phyloP scores from a whole-genome alignment of 108 stramenopile species.

The Fragilariopsis cylindrus region DNA sequence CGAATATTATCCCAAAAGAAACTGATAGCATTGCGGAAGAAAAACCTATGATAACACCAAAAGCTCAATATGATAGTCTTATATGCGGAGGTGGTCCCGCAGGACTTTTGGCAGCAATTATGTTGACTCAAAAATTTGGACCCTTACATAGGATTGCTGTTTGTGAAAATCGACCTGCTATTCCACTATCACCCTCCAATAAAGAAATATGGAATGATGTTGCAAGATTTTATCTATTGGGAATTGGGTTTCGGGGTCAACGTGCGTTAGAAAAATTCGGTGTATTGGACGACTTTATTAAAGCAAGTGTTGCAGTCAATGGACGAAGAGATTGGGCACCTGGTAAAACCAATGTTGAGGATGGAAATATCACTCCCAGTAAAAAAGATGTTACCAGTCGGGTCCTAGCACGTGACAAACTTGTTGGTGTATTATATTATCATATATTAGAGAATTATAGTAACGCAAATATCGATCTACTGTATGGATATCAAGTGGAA shows the following conservation, averaged over 20 bases:
- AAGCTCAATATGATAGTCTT: constrained; percentile 29
- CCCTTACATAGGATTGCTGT: constrained; percentile 36
- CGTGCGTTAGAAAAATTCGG: constrained; percentile 54
- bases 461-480: constrained; percentile 38
- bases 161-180: constrained; percentile 38
- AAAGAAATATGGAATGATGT: constrained; percentile 48
- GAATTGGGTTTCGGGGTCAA: constrained; percentile 71
- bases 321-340: constrained; percentile 79
- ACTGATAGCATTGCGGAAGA: too few relatives aligned
- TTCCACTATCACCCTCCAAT: constrained; percentile 49
- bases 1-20: too few relatives aligned
- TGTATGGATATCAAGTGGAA: constrained; percentile 44
- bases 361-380: constrained; percentile 45
- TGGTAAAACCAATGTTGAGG: constrained; percentile 36
- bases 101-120: constrained; percentile 49
- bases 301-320: constrained; percentile 40
- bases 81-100: constrained; percentile 56
- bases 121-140: constrained; percentile 41
- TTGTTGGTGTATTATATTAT: constrained; percentile 51
- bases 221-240: constrained; percentile 66
- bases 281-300: constrained; percentile 48
- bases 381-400: constrained; percentile 44
- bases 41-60: not conserved
- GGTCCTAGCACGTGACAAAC: constrained; percentile 60
- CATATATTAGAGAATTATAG: constrained; percentile 41